phyloP scores from a whole-genome alignment of 1,284 basidiomycete genomes.

The Tylopilus sp. region DNA sequence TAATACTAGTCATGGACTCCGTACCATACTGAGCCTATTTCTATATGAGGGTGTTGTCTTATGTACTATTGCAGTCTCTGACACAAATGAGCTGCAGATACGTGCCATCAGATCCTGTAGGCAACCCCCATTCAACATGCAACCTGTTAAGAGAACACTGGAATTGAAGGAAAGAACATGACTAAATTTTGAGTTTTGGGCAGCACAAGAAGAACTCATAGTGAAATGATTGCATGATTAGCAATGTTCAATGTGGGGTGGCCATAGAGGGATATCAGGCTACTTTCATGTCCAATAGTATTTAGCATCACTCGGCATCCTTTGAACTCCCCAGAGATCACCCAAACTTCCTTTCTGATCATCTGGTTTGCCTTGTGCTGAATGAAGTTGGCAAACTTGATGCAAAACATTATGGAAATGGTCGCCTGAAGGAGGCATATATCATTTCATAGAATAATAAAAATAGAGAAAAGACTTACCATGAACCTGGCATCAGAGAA shows the following conservation, averaged over 20 bases:
- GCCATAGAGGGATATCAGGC: not conserved
- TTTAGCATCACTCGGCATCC: not conserved
- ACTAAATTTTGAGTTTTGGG: too few species aligned
- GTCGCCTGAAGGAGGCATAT: too few species aligned
- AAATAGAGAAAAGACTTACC: too few species aligned
- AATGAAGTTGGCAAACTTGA: too few species aligned
- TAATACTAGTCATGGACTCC: too few species aligned
- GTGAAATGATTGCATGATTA: not conserved
- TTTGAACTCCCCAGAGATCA: constrained; percentile 2
- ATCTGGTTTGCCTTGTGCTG: not conserved
- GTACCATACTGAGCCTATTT: too few species aligned
- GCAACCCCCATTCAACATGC: not conserved
- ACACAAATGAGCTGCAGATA: not conserved
- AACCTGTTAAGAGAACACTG: not conserved
- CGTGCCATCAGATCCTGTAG: not conserved
- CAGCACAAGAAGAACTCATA: not conserved
- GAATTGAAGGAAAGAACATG: not conserved
- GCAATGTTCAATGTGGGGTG: not conserved
- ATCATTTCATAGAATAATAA: too few species aligned
- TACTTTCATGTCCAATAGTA: not conserved
- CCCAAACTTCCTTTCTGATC: constrained; percentile 5
- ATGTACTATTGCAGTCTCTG: not conserved
- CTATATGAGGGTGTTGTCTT: not conserved
- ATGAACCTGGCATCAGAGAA: too few species aligned
- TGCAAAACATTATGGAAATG: too few species aligned